Base-by-base conservation (phyloP, 805 yeast genomes). In the Zygosaccharomyces bisporus region DNA sequence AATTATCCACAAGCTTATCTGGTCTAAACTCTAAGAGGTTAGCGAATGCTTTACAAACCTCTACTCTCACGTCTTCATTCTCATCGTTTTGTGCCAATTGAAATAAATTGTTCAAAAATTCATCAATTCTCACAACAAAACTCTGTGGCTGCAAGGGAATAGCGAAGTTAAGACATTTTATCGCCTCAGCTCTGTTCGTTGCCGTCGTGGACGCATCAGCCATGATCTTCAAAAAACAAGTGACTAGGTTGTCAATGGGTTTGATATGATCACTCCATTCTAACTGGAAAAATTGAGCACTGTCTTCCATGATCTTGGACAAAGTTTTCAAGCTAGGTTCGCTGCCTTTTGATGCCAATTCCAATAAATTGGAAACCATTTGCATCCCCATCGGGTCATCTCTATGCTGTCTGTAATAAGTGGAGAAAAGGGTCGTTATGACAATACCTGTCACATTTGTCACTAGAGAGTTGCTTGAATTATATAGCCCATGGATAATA, bases 361-460 rank as follows among this genome's bases (percentile, higher is more conserved):
- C 77, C 52, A 90, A 64, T 39, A 91, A 69, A 51, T 77, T 81
- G 2, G 84, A 80, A n/a, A 91, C 66, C 21, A 83, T 71, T 19
- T 72, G 68, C 34, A 85, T 71, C 1, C 96, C 95, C 34, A 77
- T 73, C 8, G 61, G 57, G 49, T 65, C 69, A n/a, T 60, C 58
- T 35, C 69, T 54, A 43, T 64, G 59, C 33, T 60, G 62, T 44
- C 67, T 57, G 47, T 59, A 65, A 44, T 66, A 66, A 7, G 78
- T 71, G 2, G 84, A 72, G 53, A 89, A 84, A 23, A 93, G 66
- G 0, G 96, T 75, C 2, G 97, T 86, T 41, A 91, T 80, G 39
- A 89, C 95, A 57, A 83, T 89, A 31, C 97, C 96, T 4, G 96
- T 83, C 48, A 91, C 86, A 59, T 86, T 88, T 49, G 95, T 76